These are phyloP conservation scores for Isoetes engelmannii DNA, from an alignment of 83 land plant species.

Conservation along the genomic window DNA sequence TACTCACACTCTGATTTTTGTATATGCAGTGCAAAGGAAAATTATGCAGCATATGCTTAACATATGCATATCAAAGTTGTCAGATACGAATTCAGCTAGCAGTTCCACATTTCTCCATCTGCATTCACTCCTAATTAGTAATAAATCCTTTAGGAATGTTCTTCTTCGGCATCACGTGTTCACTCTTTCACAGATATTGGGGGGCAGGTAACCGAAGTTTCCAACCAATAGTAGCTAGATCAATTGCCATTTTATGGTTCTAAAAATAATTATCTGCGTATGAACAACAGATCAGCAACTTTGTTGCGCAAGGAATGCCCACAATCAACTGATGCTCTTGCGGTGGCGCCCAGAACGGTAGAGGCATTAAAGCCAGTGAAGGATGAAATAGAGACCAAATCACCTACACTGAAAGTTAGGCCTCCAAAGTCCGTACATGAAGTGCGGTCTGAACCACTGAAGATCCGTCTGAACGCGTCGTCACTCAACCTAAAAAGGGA, in stretches of 20 bases:
- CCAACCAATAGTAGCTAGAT: background rate
- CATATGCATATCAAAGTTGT: background rate
- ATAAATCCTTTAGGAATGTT: slow-evolving; percentile 44
- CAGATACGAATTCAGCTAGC: background rate
- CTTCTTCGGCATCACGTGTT: slow-evolving; percentile 54
- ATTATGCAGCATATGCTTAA: slow-evolving; percentile 2
- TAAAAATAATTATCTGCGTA: background rate
- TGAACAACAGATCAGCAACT: slow-evolving; percentile 4
- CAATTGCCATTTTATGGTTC: background rate
- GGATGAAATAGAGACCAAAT: background rate
- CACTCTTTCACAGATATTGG: slow-evolving; percentile 51
- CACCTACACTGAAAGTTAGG: background rate
- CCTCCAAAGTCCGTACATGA: background rate
- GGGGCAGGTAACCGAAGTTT: slow-evolving; percentile 36
- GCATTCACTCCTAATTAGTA: slow-evolving; percentile 39
- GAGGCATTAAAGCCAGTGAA: background rate
- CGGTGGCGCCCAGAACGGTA: background rate
- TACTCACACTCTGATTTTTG: background rate
- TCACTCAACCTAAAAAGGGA: background rate
- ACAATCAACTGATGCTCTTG: background rate
- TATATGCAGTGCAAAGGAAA: slow-evolving; percentile 23
- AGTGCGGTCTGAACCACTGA: background rate
- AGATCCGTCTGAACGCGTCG: background rate
- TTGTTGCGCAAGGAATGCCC: background rate
- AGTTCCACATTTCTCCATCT: slow-evolving; percentile 32